Conservation (phyloP, 352 stramenopile species). For the Aphanomyces euteiches region DNA sequence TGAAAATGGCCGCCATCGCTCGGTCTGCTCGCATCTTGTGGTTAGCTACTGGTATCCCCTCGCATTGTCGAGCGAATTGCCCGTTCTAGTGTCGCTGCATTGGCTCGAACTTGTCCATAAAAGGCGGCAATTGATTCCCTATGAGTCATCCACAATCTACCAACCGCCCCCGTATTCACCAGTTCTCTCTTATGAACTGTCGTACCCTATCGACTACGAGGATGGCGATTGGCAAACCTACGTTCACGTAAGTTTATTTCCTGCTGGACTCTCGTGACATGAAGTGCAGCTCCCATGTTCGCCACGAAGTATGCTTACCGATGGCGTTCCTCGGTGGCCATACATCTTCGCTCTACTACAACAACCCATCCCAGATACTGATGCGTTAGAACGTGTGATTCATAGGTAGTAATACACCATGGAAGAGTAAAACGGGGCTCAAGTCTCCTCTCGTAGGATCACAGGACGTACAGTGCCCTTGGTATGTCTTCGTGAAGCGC, state of each 20-base stretch:
- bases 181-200: background rate
- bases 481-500: conserved; percentile 43
- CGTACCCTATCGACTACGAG: background rate
- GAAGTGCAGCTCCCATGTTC: conserved; percentile 45
- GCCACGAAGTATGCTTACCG: conserved; percentile 34
- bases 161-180: background rate
- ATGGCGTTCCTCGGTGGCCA: conserved; percentile 62
- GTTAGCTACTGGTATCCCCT: conserved; percentile 14
- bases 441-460: conserved; percentile 33
- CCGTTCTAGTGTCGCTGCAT: conserved; percentile 19
- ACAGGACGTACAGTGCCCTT: conserved; percentile 34
- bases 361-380: conserved; percentile 40
- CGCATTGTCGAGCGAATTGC: background rate
- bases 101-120: conserved; percentile 18
- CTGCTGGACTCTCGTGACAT: background rate
- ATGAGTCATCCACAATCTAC: background rate
- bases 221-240: background rate
- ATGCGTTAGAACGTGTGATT: conserved; percentile 41
- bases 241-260: background rate
- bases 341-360: conserved; percentile 52
- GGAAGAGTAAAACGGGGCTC: background rate
- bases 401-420: conserved; percentile 41
- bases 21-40: conserved; percentile 14
- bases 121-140: background rate
- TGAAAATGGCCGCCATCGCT: background rate